These are phyloP conservation scores for Salix dunnii DNA, from an alignment of 345 rosid species.

Conservation along the genomic window DNA sequence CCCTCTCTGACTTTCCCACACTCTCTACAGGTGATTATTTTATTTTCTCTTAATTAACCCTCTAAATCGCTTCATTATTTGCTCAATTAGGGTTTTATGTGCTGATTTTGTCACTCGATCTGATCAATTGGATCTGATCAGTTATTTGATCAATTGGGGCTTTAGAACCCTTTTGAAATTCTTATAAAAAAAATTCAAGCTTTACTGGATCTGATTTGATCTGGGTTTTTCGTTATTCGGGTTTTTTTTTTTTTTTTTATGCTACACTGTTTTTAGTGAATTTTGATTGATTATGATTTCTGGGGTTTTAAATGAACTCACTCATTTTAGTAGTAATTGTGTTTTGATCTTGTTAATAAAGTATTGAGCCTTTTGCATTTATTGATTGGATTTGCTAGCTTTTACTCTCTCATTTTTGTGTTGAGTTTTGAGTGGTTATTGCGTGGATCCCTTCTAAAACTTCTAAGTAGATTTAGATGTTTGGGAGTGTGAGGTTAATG, in stretches of 20 bases:
- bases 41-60: neutral
- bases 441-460: neutral
- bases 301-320: neutral
- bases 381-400: neutral
- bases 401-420: neutral
- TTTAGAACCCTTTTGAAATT: neutral
- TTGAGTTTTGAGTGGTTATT: neutral
- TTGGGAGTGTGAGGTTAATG: neutral
- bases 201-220: slow-evolving; percentile 19
- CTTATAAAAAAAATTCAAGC: slow-evolving; percentile 4
- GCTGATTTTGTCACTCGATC: too few relatives aligned
- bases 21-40: neutral
- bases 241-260: neutral
- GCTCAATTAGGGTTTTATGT: neutral
- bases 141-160: neutral
- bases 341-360: neutral
- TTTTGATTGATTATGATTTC: neutral
- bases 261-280: neutral
- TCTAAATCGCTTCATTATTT: neutral
- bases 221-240: slow-evolving; percentile 7
- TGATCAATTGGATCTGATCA: too few relatives aligned
- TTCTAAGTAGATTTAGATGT: slow-evolving; percentile 1
- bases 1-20: slow-evolving; percentile 10
- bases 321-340: neutral
- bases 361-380: neutral